Conservation (phyloP, 1,284 basidiomycete genomes). For the Hemileia vastatrix region DNA sequence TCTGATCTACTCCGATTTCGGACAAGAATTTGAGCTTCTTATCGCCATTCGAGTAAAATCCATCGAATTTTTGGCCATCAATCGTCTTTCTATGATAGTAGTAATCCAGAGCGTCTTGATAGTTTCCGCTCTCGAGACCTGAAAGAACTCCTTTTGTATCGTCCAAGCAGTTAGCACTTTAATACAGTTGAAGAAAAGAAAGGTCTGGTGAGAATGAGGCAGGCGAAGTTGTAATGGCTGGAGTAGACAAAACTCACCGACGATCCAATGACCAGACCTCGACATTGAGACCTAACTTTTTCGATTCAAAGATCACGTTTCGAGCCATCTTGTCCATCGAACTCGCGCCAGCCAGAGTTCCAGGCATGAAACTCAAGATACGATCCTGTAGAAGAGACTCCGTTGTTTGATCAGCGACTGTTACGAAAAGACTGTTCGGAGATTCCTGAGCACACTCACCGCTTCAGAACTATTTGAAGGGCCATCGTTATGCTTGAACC, state of each 20-base stretch:
- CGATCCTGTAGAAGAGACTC: slow-evolving; percentile 5
- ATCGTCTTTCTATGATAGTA: slow-evolving; percentile 12
- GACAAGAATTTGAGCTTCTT: slow-evolving; percentile 11
- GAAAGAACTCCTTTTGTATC: neutral
- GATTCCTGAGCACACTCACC: neutral
- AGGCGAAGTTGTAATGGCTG: too few species aligned
- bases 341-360: slow-evolving; percentile 8
- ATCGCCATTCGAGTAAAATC: slow-evolving; percentile 9
- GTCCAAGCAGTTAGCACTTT: slow-evolving; percentile 7
- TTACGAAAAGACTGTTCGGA: neutral
- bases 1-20: slow-evolving; percentile 17
- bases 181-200: too few species aligned
- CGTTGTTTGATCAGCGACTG: neutral
- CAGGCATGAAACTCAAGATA: slow-evolving; percentile 13
- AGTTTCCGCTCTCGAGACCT: neutral
- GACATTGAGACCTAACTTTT: slow-evolving; percentile 4
- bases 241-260: too few species aligned
- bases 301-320: slow-evolving; percentile 16
- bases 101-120: slow-evolving; percentile 9
- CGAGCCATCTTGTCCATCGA: slow-evolving; percentile 15
- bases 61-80: slow-evolving; percentile 9
- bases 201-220: too few species aligned
- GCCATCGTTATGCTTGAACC: slow-evolving; percentile 9
- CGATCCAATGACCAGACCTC: slow-evolving; percentile 19
- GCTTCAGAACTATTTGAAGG: slow-evolving; percentile 7